Percentiles rank a stretch among this genome's conserved stretches.
Evolutionary conservation across 495 filamentous ascomycete genomes (phyloP).

Genomic region (Trypethelium eluteriae): DNA sequence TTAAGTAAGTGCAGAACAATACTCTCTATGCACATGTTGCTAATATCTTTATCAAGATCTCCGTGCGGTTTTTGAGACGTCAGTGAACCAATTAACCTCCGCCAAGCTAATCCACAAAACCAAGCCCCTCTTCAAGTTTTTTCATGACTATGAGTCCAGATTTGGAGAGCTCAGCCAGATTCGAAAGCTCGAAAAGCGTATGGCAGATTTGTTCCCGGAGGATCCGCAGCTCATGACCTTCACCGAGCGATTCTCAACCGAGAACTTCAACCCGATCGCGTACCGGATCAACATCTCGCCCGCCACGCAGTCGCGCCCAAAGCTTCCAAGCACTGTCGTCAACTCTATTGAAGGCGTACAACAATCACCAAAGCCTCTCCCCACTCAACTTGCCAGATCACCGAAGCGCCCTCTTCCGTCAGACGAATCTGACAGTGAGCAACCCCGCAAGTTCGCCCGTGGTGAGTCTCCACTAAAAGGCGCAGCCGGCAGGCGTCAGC

Average conservation of each 20-base stretch:
- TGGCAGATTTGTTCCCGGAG: slow-evolving; percentile 84
- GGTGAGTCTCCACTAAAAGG: slow-evolving; percentile 84
- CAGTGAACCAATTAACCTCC: slow-evolving; percentile 66
- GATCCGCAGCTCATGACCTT: slow-evolving; percentile 72
- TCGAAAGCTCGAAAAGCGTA: slow-evolving; percentile 79
- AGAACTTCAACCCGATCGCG: slow-evolving; percentile 61
- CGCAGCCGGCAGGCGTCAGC: slow-evolving; percentile 60
- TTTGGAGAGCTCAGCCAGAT: slow-evolving; percentile 88
- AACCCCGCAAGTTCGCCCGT: slow-evolving; percentile 70
- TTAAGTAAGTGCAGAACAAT: slow-evolving; percentile 60
- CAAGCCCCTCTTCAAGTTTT: slow-evolving; percentile 77
- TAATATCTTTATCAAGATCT: slow-evolving; percentile 55
- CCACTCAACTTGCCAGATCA: slow-evolving; percentile 73
- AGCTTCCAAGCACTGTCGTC: neutral
- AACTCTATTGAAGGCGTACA: neutral
- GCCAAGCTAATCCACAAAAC: slow-evolving; percentile 63
- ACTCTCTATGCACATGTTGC: slow-evolving; percentile 5
- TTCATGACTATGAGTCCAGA: slow-evolving; percentile 89
- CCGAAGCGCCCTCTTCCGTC: slow-evolving; percentile 64
- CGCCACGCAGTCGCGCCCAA: slow-evolving; percentile 6
- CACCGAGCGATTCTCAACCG: slow-evolving; percentile 60
- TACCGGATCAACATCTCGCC: slow-evolving; percentile 3
- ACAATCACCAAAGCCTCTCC: slow-evolving; percentile 28
- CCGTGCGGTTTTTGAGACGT: slow-evolving; percentile 86
- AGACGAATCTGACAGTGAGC: slow-evolving; percentile 66